phyloP scores from a whole-genome alignment of 495 filamentous ascomycete genomes.

The Parathielavia appendiculata region DNA sequence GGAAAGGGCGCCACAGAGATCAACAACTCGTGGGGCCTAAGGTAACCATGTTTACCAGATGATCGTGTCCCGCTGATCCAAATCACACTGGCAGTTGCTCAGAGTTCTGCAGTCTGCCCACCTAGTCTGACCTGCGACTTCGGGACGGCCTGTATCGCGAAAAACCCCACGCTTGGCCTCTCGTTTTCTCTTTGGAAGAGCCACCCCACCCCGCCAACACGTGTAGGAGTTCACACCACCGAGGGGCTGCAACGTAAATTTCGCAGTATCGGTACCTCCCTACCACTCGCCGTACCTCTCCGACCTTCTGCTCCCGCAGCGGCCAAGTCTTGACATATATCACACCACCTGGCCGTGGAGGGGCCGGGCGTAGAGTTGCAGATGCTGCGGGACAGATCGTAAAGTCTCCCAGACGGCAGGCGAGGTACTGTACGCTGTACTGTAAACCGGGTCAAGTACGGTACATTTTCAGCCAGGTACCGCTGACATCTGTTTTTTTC shows the following conservation, averaged over 20 bases:
- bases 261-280: slow-evolving; percentile 5
- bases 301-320: slow-evolving; percentile 4
- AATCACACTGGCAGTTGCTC: neutral
- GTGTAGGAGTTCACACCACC: neutral
- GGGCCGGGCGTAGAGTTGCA: slow-evolving; percentile 20
- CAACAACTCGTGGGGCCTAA: neutral
- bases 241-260: slow-evolving; percentile 13
- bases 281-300: neutral
- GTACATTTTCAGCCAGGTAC: slow-evolving; percentile 23
- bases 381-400: neutral
- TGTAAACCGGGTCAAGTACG: slow-evolving; percentile 7
- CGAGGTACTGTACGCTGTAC: slow-evolving; percentile 1
- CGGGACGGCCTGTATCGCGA: neutral
- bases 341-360: slow-evolving; percentile 17
- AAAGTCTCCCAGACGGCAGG: neutral
- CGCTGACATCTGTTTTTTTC: slow-evolving; percentile 15
- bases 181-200: neutral
- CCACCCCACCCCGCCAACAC: neutral
- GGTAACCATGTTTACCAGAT: neutral
- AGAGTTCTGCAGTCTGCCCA: neutral
- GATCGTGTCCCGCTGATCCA: neutral
- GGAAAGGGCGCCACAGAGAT: neutral
- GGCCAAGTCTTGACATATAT: slow-evolving; percentile 18
- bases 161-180: slow-evolving; percentile 9
- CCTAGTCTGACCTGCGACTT: slow-evolving; percentile 2